Conservation (phyloP, 2,329 filamentous ascomycete species). For the Trichophyton equinum region DNA sequence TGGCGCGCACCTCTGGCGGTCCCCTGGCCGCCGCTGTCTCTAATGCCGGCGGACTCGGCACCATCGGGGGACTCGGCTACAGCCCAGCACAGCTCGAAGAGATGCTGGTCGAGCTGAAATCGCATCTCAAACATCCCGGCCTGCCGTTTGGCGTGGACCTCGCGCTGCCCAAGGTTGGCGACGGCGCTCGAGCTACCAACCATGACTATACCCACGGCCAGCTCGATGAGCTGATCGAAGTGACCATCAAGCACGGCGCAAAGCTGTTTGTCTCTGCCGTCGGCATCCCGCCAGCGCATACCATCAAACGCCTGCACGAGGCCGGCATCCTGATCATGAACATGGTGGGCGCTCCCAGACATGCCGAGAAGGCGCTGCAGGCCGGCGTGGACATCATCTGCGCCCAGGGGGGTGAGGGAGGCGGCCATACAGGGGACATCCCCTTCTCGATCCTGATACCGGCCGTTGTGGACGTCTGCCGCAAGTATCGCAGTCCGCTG, state of each 20-base stretch:
- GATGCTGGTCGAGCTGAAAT: conserved; percentile 79
- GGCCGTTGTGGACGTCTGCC: conserved; percentile 71
- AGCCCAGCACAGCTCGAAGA: conserved; percentile 61
- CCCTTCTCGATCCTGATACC: conserved; percentile 79
- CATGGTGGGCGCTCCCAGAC: conserved; percentile 88
- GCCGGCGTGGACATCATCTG: conserved; percentile 84
- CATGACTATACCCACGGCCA: conserved; percentile 90
- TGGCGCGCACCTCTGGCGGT: conserved; percentile 74
- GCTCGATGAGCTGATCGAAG: conserved; percentile 74
- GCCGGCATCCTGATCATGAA: conserved; percentile 85
- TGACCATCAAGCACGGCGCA: conserved; percentile 74
- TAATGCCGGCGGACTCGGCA: conserved; percentile 69
- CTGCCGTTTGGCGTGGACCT: conserved; percentile 87
- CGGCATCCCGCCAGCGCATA: conserved; percentile 62
- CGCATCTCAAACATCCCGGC: conserved; percentile 50
- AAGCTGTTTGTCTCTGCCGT: conserved; percentile 78
- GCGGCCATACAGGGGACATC: conserved; percentile 82
- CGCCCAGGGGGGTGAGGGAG: conserved; percentile 84
- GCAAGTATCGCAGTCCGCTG: conserved; percentile 56
- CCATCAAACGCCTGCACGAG: conserved; percentile 65
- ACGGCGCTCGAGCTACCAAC: conserved; percentile 73
- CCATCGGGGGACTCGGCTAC: conserved; percentile 52
- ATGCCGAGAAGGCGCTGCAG: conserved; percentile 77
- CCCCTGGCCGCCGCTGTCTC: conserved; percentile 73
- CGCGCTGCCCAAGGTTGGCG: conserved; percentile 79